Percentiles rank a stretch among this genome's conserved stretches.
phyloP scores from a whole-genome alignment of 1,284 basidiomycete genomes.

The Meira miltonrushii region DNA sequence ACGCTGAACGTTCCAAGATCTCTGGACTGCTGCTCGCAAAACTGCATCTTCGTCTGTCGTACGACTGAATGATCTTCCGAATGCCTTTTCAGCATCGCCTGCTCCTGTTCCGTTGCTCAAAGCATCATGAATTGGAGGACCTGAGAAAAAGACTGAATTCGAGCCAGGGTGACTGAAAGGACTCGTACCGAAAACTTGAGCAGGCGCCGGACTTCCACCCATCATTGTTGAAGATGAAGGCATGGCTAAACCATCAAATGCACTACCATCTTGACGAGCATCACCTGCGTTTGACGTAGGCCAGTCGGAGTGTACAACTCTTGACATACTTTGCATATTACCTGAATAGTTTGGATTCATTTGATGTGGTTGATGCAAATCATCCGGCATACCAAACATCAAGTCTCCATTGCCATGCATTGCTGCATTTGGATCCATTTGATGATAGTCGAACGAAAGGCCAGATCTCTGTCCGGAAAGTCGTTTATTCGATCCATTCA shows the following conservation, averaged over 20 bases:
- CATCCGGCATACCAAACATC: slow-evolving; percentile 64
- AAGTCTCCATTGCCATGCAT: slow-evolving; percentile 57
- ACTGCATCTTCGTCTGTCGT: background rate
- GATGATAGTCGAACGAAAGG: slow-evolving; percentile 1
- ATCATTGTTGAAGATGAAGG: background rate
- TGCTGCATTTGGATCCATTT: slow-evolving; percentile 11
- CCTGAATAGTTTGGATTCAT: background rate
- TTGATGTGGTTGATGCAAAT: slow-evolving; percentile 42
- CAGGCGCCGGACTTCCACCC: slow-evolving; percentile 53
- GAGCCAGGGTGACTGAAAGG: slow-evolving; percentile 49
- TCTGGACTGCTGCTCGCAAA: background rate
- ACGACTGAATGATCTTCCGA: no score
- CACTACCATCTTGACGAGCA: background rate
- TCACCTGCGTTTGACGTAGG: background rate
- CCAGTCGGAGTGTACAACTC: background rate
- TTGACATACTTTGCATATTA: background rate
- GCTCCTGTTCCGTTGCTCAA: no score
- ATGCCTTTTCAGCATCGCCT: no score
- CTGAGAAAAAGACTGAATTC: slow-evolving; percentile 42
- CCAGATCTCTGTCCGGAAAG: no score
- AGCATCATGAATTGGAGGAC: background rate
- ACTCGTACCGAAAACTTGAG: slow-evolving; percentile 42
- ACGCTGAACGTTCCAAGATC: background rate
- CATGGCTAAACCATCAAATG: background rate
- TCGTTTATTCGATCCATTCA: no score